Base-by-base conservation (phyloP, 2,329 filamentous ascomycete species). In the Lachnellula suecica region DNA sequence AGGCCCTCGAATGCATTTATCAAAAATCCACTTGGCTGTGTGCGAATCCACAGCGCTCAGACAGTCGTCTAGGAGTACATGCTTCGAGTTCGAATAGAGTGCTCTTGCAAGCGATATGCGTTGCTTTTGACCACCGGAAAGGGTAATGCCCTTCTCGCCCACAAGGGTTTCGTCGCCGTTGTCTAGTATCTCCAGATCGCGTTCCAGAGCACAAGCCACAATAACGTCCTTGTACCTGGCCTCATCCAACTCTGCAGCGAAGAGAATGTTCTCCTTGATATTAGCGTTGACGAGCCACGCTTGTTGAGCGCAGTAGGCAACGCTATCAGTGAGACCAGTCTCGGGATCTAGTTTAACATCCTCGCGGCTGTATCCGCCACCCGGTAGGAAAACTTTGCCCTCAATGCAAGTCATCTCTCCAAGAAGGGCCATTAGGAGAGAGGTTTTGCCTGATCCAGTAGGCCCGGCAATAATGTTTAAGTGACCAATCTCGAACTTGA, bases 21-120 rank as follows among this genome's bases (percentile, higher is more conserved):
- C 88, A 72, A 97, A 97, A 60, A 99, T 97, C 87, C 95, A 97
- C 70, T 97, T 95, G 2, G 92, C 92, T 0, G 94, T 97, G 64
- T 99, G 94, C 3, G 94, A 95, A 70, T 99, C 94, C 29, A 99
- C 94, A 24, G 94, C 94, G 66, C 92, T 97, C 40, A 99, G 79
- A 58, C 95, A 96, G 70, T 99, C 94, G 66, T 99, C 94, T 45
- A 99, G 79, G 10, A 99, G 80, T 15, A 99, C 74, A 69, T 97
- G 93, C 48, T 87, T 87, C 5, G 92, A 95, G 70, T 91, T 93
- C 59, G 91, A 96, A 72, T 99, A 99, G n/a, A 99, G 79, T 1
- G 94, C 94, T 60, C 94, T 86, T n/a, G 94, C 94, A 41, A 99
- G 80, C 13, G 93, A 97, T 47, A 99, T 97, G 53, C 94, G 87